These are phyloP conservation scores for Melampsora americana DNA, from an alignment of 1,284 basidiomycete genomes.

Conservation along the genomic window DNA sequence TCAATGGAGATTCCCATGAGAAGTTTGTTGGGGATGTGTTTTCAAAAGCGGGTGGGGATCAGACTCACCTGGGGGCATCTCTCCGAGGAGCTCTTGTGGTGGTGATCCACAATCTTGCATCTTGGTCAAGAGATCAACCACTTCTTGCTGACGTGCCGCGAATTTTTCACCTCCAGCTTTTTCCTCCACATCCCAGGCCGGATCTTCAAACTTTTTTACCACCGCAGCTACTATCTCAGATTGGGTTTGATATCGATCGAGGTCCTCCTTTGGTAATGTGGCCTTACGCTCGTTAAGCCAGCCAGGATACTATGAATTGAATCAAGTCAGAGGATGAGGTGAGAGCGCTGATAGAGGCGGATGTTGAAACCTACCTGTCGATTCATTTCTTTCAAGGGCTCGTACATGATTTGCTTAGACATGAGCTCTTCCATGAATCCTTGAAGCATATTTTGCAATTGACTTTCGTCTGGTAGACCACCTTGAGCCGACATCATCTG, in stretches of 20 bases:
- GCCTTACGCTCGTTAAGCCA: conserved; percentile 65
- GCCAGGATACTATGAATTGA: conserved; percentile 66
- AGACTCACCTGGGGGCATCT: conserved; percentile 68
- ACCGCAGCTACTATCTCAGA: conserved; percentile 65
- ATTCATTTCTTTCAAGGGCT: conserved; percentile 81
- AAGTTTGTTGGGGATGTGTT: background rate
- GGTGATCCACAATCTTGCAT: conserved; percentile 83
- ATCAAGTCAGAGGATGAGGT: conserved; percentile 4
- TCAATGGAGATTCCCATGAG: background rate
- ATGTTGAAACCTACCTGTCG: conserved; percentile 64
- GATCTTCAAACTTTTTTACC: conserved; percentile 69
- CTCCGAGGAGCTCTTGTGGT: conserved; percentile 84
- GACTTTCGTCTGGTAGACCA: conserved; percentile 61
- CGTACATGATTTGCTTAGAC: conserved; percentile 87
- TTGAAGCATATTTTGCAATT: conserved; percentile 74
- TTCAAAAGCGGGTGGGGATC: background rate
- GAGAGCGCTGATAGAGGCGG: background rate
- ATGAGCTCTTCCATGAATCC: conserved; percentile 90
- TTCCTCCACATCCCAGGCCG: conserved; percentile 53
- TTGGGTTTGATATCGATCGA: conserved; percentile 69
- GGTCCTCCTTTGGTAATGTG: conserved; percentile 63
- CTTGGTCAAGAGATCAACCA: conserved; percentile 61
- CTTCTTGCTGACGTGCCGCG: conserved; percentile 63
- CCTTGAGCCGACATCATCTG: conserved; percentile 49
- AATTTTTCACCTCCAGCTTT: conserved; percentile 57